These are phyloP conservation scores for Blastocystis sp. DNA, from an alignment of 352 stramenopile genomes.

Conservation along the genomic window DNA sequence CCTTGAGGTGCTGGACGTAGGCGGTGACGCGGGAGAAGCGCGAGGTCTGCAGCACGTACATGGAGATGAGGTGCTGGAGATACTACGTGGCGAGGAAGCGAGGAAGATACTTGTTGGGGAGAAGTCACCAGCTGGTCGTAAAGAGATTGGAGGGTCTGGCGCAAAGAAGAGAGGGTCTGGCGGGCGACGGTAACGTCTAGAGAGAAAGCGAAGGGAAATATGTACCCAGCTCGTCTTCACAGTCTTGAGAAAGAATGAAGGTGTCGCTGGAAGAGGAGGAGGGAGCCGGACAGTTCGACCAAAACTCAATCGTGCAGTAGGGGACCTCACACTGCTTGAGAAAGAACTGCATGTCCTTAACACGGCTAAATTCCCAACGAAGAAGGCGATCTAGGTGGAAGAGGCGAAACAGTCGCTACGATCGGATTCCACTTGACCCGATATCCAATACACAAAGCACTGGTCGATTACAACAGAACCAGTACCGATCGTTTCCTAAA, in stretches of 20 bases:
- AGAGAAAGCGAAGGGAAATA: neutral
- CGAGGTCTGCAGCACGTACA: neutral
- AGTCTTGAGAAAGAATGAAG: neutral
- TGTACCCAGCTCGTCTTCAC: neutral
- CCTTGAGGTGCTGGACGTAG: neutral
- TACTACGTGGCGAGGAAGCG: neutral
- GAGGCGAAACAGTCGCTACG: neutral
- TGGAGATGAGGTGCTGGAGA: neutral
- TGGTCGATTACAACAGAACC: neutral
- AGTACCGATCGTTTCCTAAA: neutral
- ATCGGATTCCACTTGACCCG: neutral
- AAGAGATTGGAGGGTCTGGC: neutral
- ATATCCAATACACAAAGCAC: neutral
- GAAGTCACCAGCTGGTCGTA: neutral
- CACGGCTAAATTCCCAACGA: conserved; percentile 21
- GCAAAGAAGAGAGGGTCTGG: neutral
- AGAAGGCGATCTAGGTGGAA: neutral
- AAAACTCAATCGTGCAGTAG: conserved; percentile 15
- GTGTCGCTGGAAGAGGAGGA: neutral
- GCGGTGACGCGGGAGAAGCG: neutral
- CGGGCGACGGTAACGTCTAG: neutral
- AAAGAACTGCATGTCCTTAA: conserved; percentile 36
- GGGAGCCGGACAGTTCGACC: neutral
- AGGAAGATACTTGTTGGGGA: neutral
- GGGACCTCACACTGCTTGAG: neutral